Evolutionary conservation across 2,329 filamentous ascomycete genomes (phyloP), one percentile per base, ranked within the genome.

Genomic region (Phaeomoniella chlamydospora): DNA sequence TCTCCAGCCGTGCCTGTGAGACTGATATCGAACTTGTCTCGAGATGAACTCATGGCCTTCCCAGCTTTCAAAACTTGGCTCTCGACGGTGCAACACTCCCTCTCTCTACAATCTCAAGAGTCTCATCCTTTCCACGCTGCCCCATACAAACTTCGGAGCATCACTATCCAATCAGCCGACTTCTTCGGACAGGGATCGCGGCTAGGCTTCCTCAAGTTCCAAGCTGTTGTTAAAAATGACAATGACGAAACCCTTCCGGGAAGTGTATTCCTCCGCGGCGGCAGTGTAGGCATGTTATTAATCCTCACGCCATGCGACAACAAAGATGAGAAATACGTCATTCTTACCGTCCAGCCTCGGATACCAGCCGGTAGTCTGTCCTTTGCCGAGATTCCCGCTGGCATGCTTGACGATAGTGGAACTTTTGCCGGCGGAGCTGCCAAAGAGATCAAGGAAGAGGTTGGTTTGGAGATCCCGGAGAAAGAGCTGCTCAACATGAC

Each of bases 401-500:
- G 72, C 13, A 74, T 76, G 70, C 55, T 76, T 1, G 72, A 76
- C 43, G 67, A 68, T 40, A 56, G 53, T 26, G 64, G 66, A 6
- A 63, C 62, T 0, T 70, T 75, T 41, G 55, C 61, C 1, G 70
- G 71, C 4, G 64, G 58, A 6, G 72, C 72, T 0, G 70, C 68
- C 2, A 63, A 65, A 34, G 71, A 76, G 42, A 70, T 76, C 22
- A 44, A 63, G 18, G 70, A 75, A 47, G 72, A 76, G 48, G 71
- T 68, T 0, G 65, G 65, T 0, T 50, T 76, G n/a, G 52, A 53
- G 10, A 65, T 75, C 34, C 50, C 58, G 3, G 55, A 62, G 30
- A 48, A 53, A 4, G 65, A 74, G 18, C 52, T 75, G 2, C 48
- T 70, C 29, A 64, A 74, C 46, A 59, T 76, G 59, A 71, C 70